Evolutionary conservation across 495 filamentous ascomycete species (phyloP), one percentile per base, ranked within the genome.

Genomic region (Daldinia loculata): DNA sequence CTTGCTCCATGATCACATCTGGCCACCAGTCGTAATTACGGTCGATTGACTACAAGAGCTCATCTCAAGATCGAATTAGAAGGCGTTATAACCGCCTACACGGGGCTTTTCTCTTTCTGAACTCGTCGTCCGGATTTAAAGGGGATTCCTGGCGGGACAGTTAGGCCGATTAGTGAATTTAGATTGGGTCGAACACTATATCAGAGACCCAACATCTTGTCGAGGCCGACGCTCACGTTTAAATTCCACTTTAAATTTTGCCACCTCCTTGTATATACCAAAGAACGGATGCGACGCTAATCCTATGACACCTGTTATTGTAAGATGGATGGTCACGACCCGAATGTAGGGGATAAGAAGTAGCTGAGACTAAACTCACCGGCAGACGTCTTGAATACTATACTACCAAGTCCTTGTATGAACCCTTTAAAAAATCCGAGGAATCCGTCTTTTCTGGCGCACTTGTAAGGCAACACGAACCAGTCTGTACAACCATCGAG

Each of bases 221-320:
- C 26, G 39, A 32, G 45, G 32, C n/a, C 24, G 34, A 6, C 51
- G 43, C 38, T 74, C 67, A 38, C 63, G 71, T 32, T 61, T 74
- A 24, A 74, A 52, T 14, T 50, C 41, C n/a, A 74, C 30, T 38
- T 74, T 71, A 39, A 71, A 63, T 59, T 74, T 74, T 3, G 67
- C 57, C n/a, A 43, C 63, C 56, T 89, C 85, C 68, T 88, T 86
- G 74, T 89, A 89, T 14, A 90, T 75, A 3, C 89, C 89, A 48
- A 84, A 84, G 67, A 88, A 81, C 1, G 86, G 84, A 70, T 89
- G 89, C 5, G 81, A 82, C 0, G 81, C 82, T 15, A 89, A 75
- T 2, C 83, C 86, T 77, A 82, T 86, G 39, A 83, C 53, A 0
- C 61, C 71, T 74, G 34, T 14, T 26, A 67, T 45, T 70, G 57